Base-by-base conservation (phyloP, 148 eudicot genomes). In the Amaranthus cruentus region DNA sequence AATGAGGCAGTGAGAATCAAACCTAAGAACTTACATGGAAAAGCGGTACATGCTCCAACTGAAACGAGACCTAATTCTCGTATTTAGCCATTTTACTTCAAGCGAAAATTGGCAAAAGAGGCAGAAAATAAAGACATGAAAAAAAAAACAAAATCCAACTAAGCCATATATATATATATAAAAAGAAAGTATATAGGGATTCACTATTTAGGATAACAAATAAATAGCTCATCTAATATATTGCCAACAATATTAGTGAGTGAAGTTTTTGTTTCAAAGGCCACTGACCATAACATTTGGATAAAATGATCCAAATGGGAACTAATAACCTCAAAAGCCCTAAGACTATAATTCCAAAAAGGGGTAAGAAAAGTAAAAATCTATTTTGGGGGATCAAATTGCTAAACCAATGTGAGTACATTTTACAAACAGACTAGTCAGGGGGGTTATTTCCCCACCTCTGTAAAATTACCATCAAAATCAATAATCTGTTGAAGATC, bases 351-450 rank as follows among this genome's bases (percentile, higher is more conserved):
- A 55, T 6, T 67, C 5, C 51, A 15, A 51, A 11, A 50, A 42
- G 28, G 46, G 47, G 7, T 21, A 47, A 43, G 21, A 38, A 59
- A 13, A 67, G 67, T 57, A 44, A 7, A 48, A 61, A 62, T 52
- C 68, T 51, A 51, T 47, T 4, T 7, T 56, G 53, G 64, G 65
- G 77, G 14, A 56, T 47, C 53, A 7, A 56, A 51, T 47, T 47
- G 63, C 47, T 66, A 13, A 66, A 48, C 66, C 55, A 13, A 67
- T 54, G 68, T 49, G 56, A 51, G 62, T 12, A 66, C 46, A 55
- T 47, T 75, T 58, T 68, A 75, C 55, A 73, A 42, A 62, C 68
- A 9, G 18, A 65, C 12, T 66, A 7, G 46, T 47, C 56, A 55
- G 38, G 47, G 18, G 77, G 70, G 51, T 61, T 55, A 28, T 4